A percentile compares a stretch with the other conserved stretches of the same genome.
Evolutionary conservation across 495 filamentous ascomycete genomes (phyloP).

Genomic region (Penicillium daleae): DNA sequence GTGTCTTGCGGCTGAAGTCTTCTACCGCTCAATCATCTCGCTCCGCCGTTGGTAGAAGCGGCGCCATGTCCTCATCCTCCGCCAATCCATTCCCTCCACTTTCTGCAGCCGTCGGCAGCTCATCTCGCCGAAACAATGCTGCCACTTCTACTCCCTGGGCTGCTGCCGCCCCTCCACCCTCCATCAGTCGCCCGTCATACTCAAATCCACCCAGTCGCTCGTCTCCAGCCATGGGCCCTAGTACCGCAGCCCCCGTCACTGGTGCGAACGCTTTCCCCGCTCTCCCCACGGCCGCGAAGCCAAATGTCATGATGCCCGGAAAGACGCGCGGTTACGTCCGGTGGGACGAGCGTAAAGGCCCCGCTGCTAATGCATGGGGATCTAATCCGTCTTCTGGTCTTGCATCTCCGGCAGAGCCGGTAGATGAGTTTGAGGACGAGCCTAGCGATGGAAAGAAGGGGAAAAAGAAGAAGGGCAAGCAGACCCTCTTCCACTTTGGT

Average conservation of each 20-base stretch:
- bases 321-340: constrained; percentile 73
- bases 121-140: constrained; percentile 31
- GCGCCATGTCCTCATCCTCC: constrained; percentile 39
- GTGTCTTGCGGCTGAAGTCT: constrained; percentile 74
- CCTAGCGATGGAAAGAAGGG: constrained; percentile 65
- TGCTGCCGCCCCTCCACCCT: constrained; percentile 34
- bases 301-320: constrained; percentile 77
- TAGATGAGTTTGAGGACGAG: constrained; percentile 36
- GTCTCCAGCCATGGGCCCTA: constrained; percentile 28
- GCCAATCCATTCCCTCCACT: constrained; percentile 54
- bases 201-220: constrained; percentile 33
- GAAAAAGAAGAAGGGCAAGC: constrained; percentile 80
- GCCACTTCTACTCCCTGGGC: constrained; percentile 57
- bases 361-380: constrained; percentile 53
- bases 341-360: constrained; percentile 58
- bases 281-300: constrained; percentile 76
- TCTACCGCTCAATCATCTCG: constrained; percentile 75
- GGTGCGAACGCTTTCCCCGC: constrained; percentile 70
- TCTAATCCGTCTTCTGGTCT: constrained; percentile 29
- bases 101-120: constrained; percentile 44
- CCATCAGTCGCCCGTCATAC: constrained; percentile 34
- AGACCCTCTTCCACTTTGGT: constrained; percentile 67
- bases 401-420: constrained; percentile 32
- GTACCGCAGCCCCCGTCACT: constrained; percentile 13
- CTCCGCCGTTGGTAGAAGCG: constrained; percentile 56